Evolutionary conservation across 2,329 filamentous ascomycete species (phyloP).

Genomic region (Cladophialophora exuberans): DNA sequence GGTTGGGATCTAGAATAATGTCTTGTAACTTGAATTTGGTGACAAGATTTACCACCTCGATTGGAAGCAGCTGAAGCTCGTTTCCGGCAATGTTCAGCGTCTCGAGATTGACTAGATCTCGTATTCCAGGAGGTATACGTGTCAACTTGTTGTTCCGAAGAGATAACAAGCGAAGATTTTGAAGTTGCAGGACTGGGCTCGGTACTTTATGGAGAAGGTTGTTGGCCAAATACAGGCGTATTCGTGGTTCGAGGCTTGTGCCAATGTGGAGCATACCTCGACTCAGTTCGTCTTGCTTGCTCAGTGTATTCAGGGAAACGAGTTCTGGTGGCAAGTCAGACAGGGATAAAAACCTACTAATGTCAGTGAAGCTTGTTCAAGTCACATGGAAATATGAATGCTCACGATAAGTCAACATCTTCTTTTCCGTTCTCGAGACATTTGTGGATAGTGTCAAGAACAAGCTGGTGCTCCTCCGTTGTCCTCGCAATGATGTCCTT

Average conservation of each 20-base stretch:
- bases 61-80: slow-evolving; percentile 46
- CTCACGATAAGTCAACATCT: slow-evolving; percentile 50
- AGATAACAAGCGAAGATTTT: slow-evolving; percentile 47
- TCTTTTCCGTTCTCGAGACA: slow-evolving; percentile 50
- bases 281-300: slow-evolving; percentile 31
- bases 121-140: slow-evolving; percentile 46
- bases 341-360: slow-evolving; percentile 19
- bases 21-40: slow-evolving; percentile 25
- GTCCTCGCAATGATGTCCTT: neutral
- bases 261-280: slow-evolving; percentile 30
- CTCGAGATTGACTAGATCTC: slow-evolving; percentile 45
- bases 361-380: neutral
- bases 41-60: slow-evolving; percentile 48
- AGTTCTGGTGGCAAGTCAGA: slow-evolving; percentile 24
- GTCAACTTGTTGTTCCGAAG: slow-evolving; percentile 50
- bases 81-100: slow-evolving; percentile 52
- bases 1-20: slow-evolving; percentile 27
- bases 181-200: slow-evolving; percentile 47
- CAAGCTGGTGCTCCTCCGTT: slow-evolving; percentile 40
- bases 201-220: slow-evolving; percentile 45
- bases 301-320: slow-evolving; percentile 23
- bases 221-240: slow-evolving; percentile 48
- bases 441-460: slow-evolving; percentile 42
- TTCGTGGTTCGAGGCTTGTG: slow-evolving; percentile 42
- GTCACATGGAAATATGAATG: neutral